Conservation (phyloP, 768 basidiomycete genomes). For the Mycena indigotica region DNA sequence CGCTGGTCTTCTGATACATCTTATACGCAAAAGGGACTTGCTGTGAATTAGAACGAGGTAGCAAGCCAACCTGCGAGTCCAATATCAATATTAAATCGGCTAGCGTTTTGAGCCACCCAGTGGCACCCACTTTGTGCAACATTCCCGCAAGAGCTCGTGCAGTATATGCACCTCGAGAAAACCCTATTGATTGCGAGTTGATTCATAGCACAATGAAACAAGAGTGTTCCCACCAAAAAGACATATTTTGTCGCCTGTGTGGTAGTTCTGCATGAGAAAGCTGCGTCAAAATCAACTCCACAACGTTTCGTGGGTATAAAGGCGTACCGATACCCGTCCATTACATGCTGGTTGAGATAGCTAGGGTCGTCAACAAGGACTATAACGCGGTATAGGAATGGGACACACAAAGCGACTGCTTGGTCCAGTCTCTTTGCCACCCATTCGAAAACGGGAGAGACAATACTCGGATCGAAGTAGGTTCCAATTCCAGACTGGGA, state of each 20-base stretch:
- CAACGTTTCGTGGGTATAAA: background rate
- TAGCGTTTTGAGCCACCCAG: background rate
- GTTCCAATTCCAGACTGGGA: conserved; percentile 51
- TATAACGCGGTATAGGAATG: background rate
- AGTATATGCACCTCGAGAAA: conserved; percentile 72
- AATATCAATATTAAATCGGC: background rate
- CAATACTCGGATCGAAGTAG: conserved; percentile 63
- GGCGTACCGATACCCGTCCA: conserved; percentile 65
- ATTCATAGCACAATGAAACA: background rate
- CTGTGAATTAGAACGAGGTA: conserved; percentile 66
- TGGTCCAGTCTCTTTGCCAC: conserved; percentile 63
- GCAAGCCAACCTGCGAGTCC: conserved; percentile 62
- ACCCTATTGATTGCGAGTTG: conserved; percentile 48
- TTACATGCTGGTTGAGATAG: conserved; percentile 72
- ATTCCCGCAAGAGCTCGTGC: conserved; percentile 76
- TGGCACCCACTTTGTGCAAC: conserved; percentile 58
- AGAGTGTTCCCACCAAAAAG: conserved; percentile 55
- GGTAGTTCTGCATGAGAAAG: conserved; percentile 76
- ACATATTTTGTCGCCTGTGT: conserved; percentile 71
- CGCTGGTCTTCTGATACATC: conserved; percentile 60
- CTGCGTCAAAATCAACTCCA: background rate
- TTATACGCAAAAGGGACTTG: conserved; percentile 77
- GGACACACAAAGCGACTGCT: conserved; percentile 69
- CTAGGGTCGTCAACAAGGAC: conserved; percentile 36
- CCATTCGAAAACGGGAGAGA: conserved; percentile 62